Evolutionary conservation across 106 monocot genomes (phyloP).

Genomic region (Vanilla planifolia): DNA sequence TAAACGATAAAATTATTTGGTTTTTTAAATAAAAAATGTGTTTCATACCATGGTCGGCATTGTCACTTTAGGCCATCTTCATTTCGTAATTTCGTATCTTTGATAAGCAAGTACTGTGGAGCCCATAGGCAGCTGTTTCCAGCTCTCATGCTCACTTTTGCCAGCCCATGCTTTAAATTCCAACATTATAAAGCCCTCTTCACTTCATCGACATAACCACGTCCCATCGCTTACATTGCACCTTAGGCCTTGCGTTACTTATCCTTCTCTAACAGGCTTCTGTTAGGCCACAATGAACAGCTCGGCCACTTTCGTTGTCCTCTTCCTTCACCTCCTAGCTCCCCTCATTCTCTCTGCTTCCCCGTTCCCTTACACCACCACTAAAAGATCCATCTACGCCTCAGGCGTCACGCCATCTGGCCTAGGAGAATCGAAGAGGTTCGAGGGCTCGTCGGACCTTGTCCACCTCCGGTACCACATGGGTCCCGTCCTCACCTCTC

Average conservation of each 20-base stretch:
- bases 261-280: not conserved
- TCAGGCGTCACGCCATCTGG: not conserved
- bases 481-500: conserved; percentile 77
- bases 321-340: not conserved
- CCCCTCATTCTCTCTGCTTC: not conserved
- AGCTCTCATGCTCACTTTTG: conserved; percentile 4
- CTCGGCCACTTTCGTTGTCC: too few relatives aligned
- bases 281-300: not conserved
- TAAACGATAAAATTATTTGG: too few relatives aligned
- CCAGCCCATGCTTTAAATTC: not conserved
- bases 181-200: not conserved
- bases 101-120: not conserved
- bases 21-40: too few relatives aligned
- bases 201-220: not conserved
- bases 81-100: too few relatives aligned
- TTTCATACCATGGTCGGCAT: too few relatives aligned
- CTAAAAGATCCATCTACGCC: not conserved
- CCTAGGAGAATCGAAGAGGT: conserved; percentile 26
- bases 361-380: not conserved
- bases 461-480: conserved; percentile 68
- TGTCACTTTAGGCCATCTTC: too few relatives aligned
- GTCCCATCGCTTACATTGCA: not conserved
- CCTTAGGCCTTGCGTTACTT: not conserved
- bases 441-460: conserved; percentile 63
- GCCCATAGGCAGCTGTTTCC: conserved; percentile 9